Base-by-base conservation (phyloP, 2,329 filamentous ascomycete genomes). In the Botryotinia calthae region DNA sequence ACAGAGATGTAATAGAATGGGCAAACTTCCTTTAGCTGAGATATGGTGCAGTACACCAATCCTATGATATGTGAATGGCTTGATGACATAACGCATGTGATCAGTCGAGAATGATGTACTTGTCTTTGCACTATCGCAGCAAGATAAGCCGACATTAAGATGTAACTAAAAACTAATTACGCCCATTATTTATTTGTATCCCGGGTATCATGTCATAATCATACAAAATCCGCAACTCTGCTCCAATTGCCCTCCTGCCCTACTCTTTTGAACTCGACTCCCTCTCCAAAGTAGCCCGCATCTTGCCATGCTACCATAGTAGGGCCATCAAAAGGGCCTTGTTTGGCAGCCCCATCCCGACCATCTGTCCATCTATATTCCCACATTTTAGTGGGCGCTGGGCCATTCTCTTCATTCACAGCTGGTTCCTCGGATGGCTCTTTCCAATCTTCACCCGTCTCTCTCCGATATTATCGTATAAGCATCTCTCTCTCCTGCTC, bases 361-460 rank as follows among this genome's bases (percentile, higher is more conserved):
- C 93, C 93, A 81, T 97, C 94, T 56, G 90, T 91, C 96, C 96
- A 99, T 73, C 93, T 88, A 81, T 94, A 99, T 82, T 98, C 93
- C 95, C 95, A 99, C 85, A 89, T 87, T 51, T 83, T 83, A 2
- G 78, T 74, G 18, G 79, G 76, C 51, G 72, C 71, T 9, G 42
- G 48, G 1, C 73, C 74, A 59, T 76, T 73, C 54, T 71, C 78
- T 48, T 79, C 79, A 28, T 79, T 80, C 37, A 82, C 79, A 64
- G 79, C 78, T 63, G 81, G 79, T 58, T 78, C 79, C 58, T 79
- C 75, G n/a, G 83, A 68, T 12, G 85, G 84, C 59, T 89, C 88
- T 70, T 87, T 84, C 96, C 96, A 99, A 14, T 92, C 89, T 78
- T 97, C 94, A 48, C 95, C 95, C 0, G 94, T 94, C 82, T 98